Evolutionary conservation across 345 rosid genomes (phyloP), one percentile per base, ranked within the genome.

Genomic region (Lepidium aucheri): DNA sequence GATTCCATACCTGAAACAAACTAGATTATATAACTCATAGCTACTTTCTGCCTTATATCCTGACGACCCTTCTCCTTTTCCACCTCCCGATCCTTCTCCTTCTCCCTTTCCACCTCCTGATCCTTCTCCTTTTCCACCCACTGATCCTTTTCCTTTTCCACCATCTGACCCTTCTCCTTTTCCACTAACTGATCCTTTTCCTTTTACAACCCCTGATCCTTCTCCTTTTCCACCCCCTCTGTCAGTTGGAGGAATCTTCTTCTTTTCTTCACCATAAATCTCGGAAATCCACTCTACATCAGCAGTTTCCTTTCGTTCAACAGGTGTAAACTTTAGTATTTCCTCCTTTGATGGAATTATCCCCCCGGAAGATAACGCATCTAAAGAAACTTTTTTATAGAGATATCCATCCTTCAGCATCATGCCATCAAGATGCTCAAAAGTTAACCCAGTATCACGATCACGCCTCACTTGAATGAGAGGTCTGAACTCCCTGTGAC

Each of bases 331-430:
- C 79, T 88, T 90, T 77, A 94, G 74, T 55, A 86, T 70, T 73
- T 94, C 96, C 67, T 90, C 91, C 67, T 90, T 84, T 2, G 84
- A 61, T 55, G 99, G 99, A 54, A 65, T 42, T 52, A 86, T 76
- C 59, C 96, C 90, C 81, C 84, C 74, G 67, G 76, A 86, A 72
- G 68, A 82, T 58, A 94, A 74, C 1, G 95, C 88, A 76, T 94
- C 99, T 24, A 86, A 13, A 34, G 92, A 78, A 58, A 90, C 84
- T 81, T 73, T 90, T 75, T 90, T 94, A 74, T 78, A 90, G 30
- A 90, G 54, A 68, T 77, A 94, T 53, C 99, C 97, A 77, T 90
- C 89, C 84, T 88, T 90, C 70, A 94, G 81, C 92, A 90, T 84
- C 83, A 88, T 22, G 46, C 89, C 78, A 79, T 90, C 97, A 71